phyloP scores from a whole-genome alignment of 257 asterid genomes.

The Primulina eburnea region DNA sequence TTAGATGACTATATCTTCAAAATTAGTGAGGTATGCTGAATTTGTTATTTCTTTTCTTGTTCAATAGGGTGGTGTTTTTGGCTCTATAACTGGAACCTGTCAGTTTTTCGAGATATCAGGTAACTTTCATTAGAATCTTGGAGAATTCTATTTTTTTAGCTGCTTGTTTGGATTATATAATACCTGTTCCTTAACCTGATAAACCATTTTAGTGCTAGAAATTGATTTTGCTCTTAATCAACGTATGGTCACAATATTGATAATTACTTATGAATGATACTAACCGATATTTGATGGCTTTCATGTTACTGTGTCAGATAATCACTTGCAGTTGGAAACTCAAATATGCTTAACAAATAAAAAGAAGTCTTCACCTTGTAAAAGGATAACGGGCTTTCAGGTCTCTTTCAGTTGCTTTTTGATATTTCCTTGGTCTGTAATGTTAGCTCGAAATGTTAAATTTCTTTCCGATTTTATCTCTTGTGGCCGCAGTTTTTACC shows the following conservation, averaged over 20 bases:
- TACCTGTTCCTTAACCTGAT: background rate
- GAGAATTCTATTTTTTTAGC: constrained; percentile 1
- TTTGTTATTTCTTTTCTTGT: constrained; percentile 21
- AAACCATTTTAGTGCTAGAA: too few species aligned
- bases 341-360: constrained; percentile 60
- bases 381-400: constrained; percentile 89
- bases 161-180: background rate
- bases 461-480: background rate
- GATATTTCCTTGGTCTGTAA: constrained; percentile 5
- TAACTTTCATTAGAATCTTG: constrained; percentile 24
- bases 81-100: constrained; percentile 72
- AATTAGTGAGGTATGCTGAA: background rate
- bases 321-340: constrained; percentile 61
- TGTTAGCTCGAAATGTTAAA: constrained; percentile 3
- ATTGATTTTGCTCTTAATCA: too few species aligned
- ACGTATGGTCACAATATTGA: background rate
- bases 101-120: constrained; percentile 69
- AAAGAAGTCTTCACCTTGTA: constrained; percentile 68
- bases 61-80: constrained; percentile 75
- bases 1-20: background rate
- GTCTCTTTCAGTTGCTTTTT: constrained; percentile 34
- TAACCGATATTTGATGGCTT: constrained; percentile 19
- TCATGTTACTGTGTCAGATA: constrained; percentile 44
- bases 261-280: background rate
- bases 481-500: constrained; percentile 67